Conservation (phyloP, 176 grass and related monocot genomes). For the barley (Hordeum vulgare) region DNA sequence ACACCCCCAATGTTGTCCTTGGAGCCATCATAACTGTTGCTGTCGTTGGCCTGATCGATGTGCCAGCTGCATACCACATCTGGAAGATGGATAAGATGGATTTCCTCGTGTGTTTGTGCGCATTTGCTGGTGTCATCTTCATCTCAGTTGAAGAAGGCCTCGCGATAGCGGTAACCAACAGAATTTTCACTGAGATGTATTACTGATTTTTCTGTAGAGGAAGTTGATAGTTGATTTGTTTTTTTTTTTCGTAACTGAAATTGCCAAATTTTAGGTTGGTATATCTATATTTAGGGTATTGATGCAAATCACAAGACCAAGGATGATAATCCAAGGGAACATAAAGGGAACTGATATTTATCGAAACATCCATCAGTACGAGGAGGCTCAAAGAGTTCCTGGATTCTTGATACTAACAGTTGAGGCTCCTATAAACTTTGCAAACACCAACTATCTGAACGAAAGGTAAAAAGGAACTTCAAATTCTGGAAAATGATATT, state of each 20-base stretch:
- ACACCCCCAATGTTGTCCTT: constrained; percentile 89
- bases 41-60: constrained; percentile 69
- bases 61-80: constrained; percentile 56
- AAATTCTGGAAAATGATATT: not conserved
- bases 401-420: constrained; percentile 82
- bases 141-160: constrained; percentile 86
- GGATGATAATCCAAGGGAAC: constrained; percentile 63
- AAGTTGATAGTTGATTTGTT: not conserved
- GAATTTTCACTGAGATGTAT: not conserved
- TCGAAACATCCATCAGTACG: constrained; percentile 76
- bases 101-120: constrained; percentile 79
- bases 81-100: constrained; percentile 99
- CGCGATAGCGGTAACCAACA: constrained; percentile 67
- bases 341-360: constrained; percentile 82
- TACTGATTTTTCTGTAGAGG: not conserved
- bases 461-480: constrained; percentile 55
- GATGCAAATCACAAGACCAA: constrained; percentile 85
- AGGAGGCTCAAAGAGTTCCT: constrained; percentile 76
- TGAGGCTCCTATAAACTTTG: constrained; percentile 93
- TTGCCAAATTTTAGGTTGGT: constrained; percentile 50
- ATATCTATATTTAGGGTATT: constrained; percentile 83
- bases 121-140: constrained; percentile 90
- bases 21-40: constrained; percentile 81
- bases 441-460: constrained; percentile 82
- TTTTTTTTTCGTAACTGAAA: not conserved